phyloP scores from a whole-genome alignment of 2,329 filamentous ascomycete genomes.

The Nothopassalora personata region DNA sequence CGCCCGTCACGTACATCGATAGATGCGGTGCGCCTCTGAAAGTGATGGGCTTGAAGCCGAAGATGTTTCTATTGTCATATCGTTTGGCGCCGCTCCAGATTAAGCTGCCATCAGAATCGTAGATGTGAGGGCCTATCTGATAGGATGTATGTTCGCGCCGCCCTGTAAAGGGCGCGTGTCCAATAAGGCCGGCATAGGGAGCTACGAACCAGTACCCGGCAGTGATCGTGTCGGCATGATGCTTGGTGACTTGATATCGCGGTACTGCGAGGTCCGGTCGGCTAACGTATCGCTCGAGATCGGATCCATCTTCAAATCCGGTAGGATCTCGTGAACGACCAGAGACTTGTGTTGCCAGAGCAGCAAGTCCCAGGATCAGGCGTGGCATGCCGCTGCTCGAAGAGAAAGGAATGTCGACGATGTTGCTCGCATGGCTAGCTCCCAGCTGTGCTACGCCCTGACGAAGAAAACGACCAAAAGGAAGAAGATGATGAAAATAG shows the following conservation, averaged over 20 bases:
- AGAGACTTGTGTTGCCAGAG: neutral
- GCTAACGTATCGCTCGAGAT: neutral
- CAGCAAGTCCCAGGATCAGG: neutral
- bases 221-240: slow-evolving; percentile 6
- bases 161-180: neutral
- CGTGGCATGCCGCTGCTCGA: neutral
- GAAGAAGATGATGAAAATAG: neutral
- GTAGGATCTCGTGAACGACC: neutral
- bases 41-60: slow-evolving; percentile 61
- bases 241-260: slow-evolving; percentile 11
- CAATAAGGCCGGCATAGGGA: slow-evolving; percentile 8
- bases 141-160: slow-evolving; percentile 1
- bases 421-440: neutral
- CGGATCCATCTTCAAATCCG: slow-evolving; percentile 4
- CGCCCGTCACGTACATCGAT: slow-evolving; percentile 32
- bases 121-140: slow-evolving; percentile 4
- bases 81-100: neutral
- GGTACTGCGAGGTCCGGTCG: slow-evolving; percentile 5
- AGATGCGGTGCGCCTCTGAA: slow-evolving; percentile 81
- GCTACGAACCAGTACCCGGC: slow-evolving; percentile 19
- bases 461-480: neutral
- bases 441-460: neutral
- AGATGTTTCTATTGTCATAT: slow-evolving; percentile 9
- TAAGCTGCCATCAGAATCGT: slow-evolving; percentile 1
- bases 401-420: neutral